Conservation (phyloP, 169 alveolate species). For the Plasmodium yoelii region DNA sequence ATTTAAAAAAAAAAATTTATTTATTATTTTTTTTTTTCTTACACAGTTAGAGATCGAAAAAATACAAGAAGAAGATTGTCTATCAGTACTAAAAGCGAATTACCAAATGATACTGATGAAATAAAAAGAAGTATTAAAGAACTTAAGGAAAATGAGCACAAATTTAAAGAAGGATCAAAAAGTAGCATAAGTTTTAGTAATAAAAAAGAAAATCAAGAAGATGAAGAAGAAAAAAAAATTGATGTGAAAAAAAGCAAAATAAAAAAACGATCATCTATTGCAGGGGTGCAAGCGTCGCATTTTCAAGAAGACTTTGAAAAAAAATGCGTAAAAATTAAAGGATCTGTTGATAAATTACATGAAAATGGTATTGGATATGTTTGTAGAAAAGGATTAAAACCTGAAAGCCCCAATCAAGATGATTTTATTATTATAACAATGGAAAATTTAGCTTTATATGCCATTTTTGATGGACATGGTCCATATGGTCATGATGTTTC, state of each 20-base stretch:
- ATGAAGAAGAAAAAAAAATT: conserved; percentile 6
- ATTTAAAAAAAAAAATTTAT: background rate
- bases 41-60: conserved; percentile 36
- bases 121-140: conserved; percentile 69
- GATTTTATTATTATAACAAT: conserved; percentile 83
- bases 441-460: conserved; percentile 84
- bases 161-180: conserved; percentile 72
- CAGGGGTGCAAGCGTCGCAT: conserved; percentile 76
- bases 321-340: conserved; percentile 74
- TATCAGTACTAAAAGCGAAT: conserved; percentile 45
- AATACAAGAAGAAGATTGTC: conserved; percentile 77
- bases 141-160: conserved; percentile 47
- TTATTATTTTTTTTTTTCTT: conserved; percentile 1
- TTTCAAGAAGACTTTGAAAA: conserved; percentile 77
- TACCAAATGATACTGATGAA: conserved; percentile 61
- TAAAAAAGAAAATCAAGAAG: background rate
- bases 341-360: conserved; percentile 55
- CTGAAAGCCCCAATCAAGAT: conserved; percentile 92
- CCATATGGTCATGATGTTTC: conserved; percentile 92
- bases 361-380: conserved; percentile 86
- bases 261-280: conserved; percentile 69
- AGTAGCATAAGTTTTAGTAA: conserved; percentile 5
- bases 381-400: conserved; percentile 91
- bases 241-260: conserved; percentile 26
- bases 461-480: conserved; percentile 95